Conservation (phyloP, 495 filamentous ascomycete genomes). For the Lasiosphaeria miniovina region DNA sequence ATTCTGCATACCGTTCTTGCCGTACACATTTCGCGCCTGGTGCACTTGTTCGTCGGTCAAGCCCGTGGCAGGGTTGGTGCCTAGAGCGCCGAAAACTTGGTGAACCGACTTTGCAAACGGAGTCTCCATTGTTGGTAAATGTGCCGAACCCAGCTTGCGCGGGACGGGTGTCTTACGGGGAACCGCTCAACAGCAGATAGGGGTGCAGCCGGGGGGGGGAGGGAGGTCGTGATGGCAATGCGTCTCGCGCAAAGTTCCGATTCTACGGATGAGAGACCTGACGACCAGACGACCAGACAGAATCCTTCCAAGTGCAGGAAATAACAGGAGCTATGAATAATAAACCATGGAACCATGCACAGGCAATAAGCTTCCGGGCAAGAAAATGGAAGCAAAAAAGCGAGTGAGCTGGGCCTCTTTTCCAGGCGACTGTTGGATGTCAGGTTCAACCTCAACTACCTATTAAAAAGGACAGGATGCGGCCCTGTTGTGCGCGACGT, state of each 20-base stretch:
- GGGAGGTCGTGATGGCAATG: neutral
- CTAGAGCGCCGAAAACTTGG: constrained; percentile 69
- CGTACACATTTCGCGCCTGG: constrained; percentile 63
- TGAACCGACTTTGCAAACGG: constrained; percentile 67
- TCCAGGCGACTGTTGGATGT: constrained; percentile 5
- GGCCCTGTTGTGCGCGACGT: constrained; percentile 29
- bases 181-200: constrained; percentile 3
- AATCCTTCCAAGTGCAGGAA: constrained; percentile 19
- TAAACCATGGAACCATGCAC: neutral
- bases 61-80: constrained; percentile 63
- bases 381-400: constrained; percentile 13
- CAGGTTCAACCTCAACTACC: constrained; percentile 19
- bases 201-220: neutral
- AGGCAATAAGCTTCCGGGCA: neutral
- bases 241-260: neutral
- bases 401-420: constrained; percentile 15
- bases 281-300: neutral
- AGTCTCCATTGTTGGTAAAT: constrained; percentile 63
- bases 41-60: constrained; percentile 67
- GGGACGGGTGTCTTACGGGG: constrained; percentile 5
- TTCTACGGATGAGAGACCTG: constrained; percentile 6
- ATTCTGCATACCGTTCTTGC: constrained; percentile 72
- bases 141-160: constrained; percentile 1
- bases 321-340: constrained; percentile 7
- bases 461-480: constrained; percentile 12